Conservation (phyloP, 2,329 filamentous ascomycete species). For the Aspergillus nomiae region DNA sequence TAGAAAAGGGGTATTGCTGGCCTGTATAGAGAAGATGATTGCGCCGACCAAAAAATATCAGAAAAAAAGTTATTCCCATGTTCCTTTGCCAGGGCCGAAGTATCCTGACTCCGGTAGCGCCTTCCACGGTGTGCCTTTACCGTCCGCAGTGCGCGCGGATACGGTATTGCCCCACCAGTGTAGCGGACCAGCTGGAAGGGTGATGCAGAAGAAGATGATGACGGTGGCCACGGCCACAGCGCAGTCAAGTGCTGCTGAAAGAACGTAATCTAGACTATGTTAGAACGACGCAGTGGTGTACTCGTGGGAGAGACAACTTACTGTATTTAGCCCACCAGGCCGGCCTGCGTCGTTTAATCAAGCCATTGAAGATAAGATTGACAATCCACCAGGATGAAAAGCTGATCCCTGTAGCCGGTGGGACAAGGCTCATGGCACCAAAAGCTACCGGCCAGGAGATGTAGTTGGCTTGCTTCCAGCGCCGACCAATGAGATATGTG, state of each 20-base stretch:
- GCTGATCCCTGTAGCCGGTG: slow-evolving; percentile 69
- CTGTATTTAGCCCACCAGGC: slow-evolving; percentile 55
- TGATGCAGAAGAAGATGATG: slow-evolving; percentile 49
- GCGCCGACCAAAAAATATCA: background rate
- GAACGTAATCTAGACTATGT: slow-evolving; percentile 38
- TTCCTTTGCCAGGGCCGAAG: slow-evolving; percentile 32
- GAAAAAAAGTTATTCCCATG: slow-evolving; percentile 25
- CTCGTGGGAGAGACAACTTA: slow-evolving; percentile 16
- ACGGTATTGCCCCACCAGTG: slow-evolving; percentile 49
- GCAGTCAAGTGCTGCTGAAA: slow-evolving; percentile 47
- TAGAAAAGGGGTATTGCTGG: background rate
- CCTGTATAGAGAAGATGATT: background rate
- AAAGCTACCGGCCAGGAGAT: slow-evolving; percentile 70
- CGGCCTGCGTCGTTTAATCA: slow-evolving; percentile 44
- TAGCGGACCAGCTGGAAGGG: slow-evolving; percentile 41
- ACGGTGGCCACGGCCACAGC: slow-evolving; percentile 47
- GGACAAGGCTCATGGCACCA: slow-evolving; percentile 64
- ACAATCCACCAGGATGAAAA: slow-evolving; percentile 68
- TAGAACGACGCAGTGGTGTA: slow-evolving; percentile 5
- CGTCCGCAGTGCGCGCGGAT: slow-evolving; percentile 43
- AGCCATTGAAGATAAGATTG: slow-evolving; percentile 50
- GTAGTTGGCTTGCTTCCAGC: slow-evolving; percentile 64
- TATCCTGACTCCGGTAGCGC: slow-evolving; percentile 28
- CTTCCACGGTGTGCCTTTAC: slow-evolving; percentile 39
- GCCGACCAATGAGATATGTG: slow-evolving; percentile 61